Base-by-base conservation (phyloP, 768 basidiomycete species). In the Lentinula edodes region DNA sequence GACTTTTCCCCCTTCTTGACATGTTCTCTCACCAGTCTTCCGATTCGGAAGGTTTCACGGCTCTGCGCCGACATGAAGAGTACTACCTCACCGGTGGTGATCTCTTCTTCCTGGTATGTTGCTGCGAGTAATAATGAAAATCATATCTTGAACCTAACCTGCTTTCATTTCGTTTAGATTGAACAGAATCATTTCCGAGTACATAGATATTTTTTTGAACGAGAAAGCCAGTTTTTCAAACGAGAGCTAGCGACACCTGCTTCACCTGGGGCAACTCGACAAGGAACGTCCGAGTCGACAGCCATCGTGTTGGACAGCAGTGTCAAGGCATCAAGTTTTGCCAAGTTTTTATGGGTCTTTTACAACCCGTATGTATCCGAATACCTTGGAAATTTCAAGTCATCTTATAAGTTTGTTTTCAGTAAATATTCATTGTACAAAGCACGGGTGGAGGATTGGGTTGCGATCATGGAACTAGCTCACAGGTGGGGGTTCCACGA, bases 371-470 rank as follows among this genome's bases (percentile, higher is more conserved):
- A 64, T 63, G 76, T 74, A 20, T 34, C 32, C 41, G 38, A 41
- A 28, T 8, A 23, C 45, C 13, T 15, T 16, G 2, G 28, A 28
- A 34, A 34, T 42, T 60, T 28, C n/a, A 23, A 59, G 18, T 20
- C 20, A 42, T 28, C 38, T 28, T 13, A 60, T 5, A 38, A 52
- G 56, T 7, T 8, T 42, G 10, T 51, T 18, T 53, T n/a, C 65
- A 90, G 87, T 0, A 74, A 73, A 62, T 88, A 88, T 59, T 83
- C 83, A 0, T 73, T 82, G 9, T 87, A 88, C 60, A 73, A 80
- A 0, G 77, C 83, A 0, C 69, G 72, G 0, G 72, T 81, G 5
- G 74, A 77, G 0, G 77, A 80, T 18, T 91, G 89, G 89, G 72
- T 77, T 0, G 74, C 76, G 0, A 85, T 91, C 38, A 70, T 91